Evolutionary conservation across 1,139 yeast genomes (phyloP).

Genomic region (Scheffersomyces illinoinensis): DNA sequence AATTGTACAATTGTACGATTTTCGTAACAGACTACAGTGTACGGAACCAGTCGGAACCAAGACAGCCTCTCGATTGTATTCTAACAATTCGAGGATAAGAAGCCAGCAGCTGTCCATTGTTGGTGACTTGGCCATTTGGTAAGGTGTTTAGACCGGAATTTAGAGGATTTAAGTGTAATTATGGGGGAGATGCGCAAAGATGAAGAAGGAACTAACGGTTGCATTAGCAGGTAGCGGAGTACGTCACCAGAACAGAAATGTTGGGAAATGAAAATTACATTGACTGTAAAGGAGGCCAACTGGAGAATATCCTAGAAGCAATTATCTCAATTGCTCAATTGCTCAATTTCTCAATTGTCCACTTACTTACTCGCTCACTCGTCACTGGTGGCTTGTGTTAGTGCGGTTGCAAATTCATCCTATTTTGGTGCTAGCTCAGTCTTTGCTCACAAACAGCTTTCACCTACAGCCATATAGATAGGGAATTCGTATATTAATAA

Average conservation of each 20-base stretch:
- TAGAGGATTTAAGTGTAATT: no score
- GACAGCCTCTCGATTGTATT: neutral
- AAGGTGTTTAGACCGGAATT: neutral
- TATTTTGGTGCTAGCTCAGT: neutral
- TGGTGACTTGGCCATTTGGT: neutral
- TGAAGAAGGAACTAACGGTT: neutral
- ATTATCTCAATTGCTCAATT: neutral
- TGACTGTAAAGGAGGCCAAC: neutral
- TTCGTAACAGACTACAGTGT: neutral
- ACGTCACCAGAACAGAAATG: neutral
- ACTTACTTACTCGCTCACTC: neutral
- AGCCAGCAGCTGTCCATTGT: neutral
- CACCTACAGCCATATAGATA: neutral
- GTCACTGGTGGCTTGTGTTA: neutral
- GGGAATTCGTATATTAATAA: neutral
- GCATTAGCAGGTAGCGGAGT: neutral
- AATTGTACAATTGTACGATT: neutral
- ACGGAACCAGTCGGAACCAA: neutral
- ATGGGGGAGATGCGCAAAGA: neutral
- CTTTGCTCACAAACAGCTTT: neutral
- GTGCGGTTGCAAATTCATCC: neutral
- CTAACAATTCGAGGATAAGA: neutral
- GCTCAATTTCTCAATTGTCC: no score
- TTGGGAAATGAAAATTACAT: neutral
- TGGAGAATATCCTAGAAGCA: neutral